Conservation (phyloP, 2,329 filamentous ascomycete species). For the Colletotrichum lentis region DNA sequence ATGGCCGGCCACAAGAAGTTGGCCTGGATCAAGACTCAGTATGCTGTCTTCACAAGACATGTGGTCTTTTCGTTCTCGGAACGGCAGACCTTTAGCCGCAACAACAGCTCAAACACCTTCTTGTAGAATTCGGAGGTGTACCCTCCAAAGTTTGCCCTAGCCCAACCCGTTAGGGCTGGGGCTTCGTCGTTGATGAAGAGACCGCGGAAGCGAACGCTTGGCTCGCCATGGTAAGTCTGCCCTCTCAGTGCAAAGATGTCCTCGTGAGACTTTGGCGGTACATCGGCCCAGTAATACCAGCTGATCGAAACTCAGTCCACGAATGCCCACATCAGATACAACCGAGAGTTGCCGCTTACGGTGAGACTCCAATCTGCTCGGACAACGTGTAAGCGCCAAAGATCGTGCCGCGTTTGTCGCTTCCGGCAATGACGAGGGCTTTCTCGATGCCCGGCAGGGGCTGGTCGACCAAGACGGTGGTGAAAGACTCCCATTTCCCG, state of each 20-base stretch:
- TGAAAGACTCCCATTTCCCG: constrained; percentile 67
- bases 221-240: constrained; percentile 59
- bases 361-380: constrained; percentile 69
- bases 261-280: constrained; percentile 57
- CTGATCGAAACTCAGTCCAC: constrained; percentile 20
- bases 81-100: constrained; percentile 56
- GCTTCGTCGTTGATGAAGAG: constrained; percentile 72
- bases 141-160: constrained; percentile 58
- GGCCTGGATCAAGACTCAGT: constrained; percentile 47
- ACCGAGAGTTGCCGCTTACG: constrained; percentile 43
- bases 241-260: constrained; percentile 59
- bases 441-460: constrained; percentile 55
- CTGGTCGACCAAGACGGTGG: constrained; percentile 54
- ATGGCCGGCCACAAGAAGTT: constrained; percentile 75
- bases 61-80: neutral
- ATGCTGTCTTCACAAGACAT: neutral
- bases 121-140: constrained; percentile 67
- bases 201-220: constrained; percentile 67
- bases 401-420: constrained; percentile 66
- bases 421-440: constrained; percentile 65
- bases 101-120: constrained; percentile 69
- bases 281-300: constrained; percentile 69
- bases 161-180: constrained; percentile 66
- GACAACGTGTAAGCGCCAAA: constrained; percentile 68
- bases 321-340: neutral